Evolutionary conservation across 2,329 filamentous ascomycete genomes (phyloP), one percentile per base, ranked within the genome.

Genomic region (Ciborinia camelliae): DNA sequence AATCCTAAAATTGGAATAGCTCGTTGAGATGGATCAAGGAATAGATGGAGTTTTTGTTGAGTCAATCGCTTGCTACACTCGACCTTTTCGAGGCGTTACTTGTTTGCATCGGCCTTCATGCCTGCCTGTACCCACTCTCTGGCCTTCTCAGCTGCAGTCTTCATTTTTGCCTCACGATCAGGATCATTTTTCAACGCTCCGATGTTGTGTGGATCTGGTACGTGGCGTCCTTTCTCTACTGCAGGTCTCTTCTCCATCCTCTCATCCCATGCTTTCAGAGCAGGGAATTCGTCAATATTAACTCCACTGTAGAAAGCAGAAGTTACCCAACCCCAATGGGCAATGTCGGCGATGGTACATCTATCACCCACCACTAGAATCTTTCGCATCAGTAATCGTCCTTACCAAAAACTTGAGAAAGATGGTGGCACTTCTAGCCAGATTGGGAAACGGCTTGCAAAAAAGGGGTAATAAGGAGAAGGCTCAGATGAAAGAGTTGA

Each of bases 181-280:
- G 76, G 78, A 71, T 80, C 67, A 50, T 76, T 77, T 67, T 77
- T 71, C 18, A 79, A 68, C 0, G 81, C 77, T 63, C 89, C 76
- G 30, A 89, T 86, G 71, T 81, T 87, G 72, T 92, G 85, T 37
- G 78, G 82, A 14, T 82, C 80, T 3, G 91, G 91, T 15, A 94
- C 86, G 77, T 94, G 82, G 63, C 86, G 81, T 26, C 91, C 92
- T 76, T 88, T 90, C 78, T 94, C 86, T 23, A 93, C 84, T 2
- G 82, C 91, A 0, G 89, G 86, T 1, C 91, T 84, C 68, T 84
- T 81, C 20, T 87, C 80, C 78, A 96, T 83, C 66, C 81, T 82
- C 70, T 90, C 84, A 67, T 94, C 82, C 92, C 92, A 97, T 45
- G 86, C 86, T 73, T 91, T 86, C 67, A 97, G 75, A 57, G 84